Evolutionary conservation across 1,284 basidiomycete genomes (phyloP), one percentile per base, ranked within the genome.

Genomic region (Cystobasidiaceae sp.): DNA sequence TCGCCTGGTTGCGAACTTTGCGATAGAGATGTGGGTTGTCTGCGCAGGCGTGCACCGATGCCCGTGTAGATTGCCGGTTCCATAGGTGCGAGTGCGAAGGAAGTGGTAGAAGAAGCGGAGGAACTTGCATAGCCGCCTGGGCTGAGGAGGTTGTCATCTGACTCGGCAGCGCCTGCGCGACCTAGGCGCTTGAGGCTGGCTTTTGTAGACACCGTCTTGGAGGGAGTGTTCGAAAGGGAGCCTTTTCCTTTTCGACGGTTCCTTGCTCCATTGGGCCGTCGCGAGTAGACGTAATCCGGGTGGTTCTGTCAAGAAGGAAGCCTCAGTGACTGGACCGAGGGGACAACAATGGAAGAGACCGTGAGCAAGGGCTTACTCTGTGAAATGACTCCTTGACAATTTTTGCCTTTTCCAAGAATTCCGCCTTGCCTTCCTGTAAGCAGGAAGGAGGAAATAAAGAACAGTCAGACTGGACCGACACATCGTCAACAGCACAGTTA

Each of bases 321-420:
- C 11, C 13, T 23, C 11, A 23, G 21, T 23, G 45, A 23, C 23
- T 8, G 9, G 45, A 23, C 13, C 11, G 21, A 13, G 13, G 8
- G 9, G 11, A 48, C 23, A 8, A 48, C 45, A 25, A 19, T 23
- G 45, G 8, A 48, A 15, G 45, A 13, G 11, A 13, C 45, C 8
- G 15, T 9, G 21, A 48, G 45, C 13, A 48, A 19, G n/a, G 5
- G 23, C 56, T 4, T 30, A 59, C 56, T 44, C 41, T 45, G 44
- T 64, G 61, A 37, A 64, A 64, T 19, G 23, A 48, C 11, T 56
- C 51, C 34, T 64, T 64, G 52, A 64, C 61, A 4, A 64, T 43
- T 23, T 43, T 54, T 3, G 61, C 61, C 13, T 30, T 28, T 23
- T 64, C 61, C 30, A 17, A n/a, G 44, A 37, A 64, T 8, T 28